Evolutionary conservation across 352 stramenopile genomes (phyloP).

Genomic region (Albugo candida): DNA sequence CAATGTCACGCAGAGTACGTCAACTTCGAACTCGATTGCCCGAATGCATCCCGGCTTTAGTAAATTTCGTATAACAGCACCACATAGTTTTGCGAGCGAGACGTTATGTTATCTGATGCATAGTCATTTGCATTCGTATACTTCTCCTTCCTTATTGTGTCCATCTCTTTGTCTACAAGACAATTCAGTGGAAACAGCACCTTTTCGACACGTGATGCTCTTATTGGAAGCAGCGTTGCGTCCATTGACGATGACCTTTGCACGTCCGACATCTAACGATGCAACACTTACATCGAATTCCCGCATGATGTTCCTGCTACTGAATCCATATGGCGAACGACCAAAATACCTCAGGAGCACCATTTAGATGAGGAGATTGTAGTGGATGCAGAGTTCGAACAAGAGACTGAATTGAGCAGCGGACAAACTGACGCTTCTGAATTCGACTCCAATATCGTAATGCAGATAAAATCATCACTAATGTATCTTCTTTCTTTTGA

Average conservation of each 20-base stretch:
- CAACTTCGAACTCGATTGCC: too few relatives aligned
- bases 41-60: too few relatives aligned
- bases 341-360: neutral
- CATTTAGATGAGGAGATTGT: neutral
- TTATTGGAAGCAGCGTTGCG: conserved; percentile 51
- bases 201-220: conserved; percentile 69
- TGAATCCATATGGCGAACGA: conserved; percentile 6
- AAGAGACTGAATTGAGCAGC: conserved; percentile 32
- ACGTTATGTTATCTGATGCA: too few relatives aligned
- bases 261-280: conserved; percentile 9
- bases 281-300: conserved; percentile 57
- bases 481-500: conserved; percentile 72
- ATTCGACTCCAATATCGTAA: too few relatives aligned
- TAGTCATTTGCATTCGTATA: too few relatives aligned
- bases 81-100: too few relatives aligned
- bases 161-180: too few relatives aligned
- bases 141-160: too few relatives aligned
- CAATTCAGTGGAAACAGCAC: conserved; percentile 31
- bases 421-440: neutral
- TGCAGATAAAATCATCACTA: conserved; percentile 70
- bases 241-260: conserved; percentile 59
- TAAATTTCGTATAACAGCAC: too few relatives aligned
- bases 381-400: conserved; percentile 14
- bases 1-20: too few relatives aligned
- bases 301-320: conserved; percentile 81